Percentiles rank a stretch among this genome's conserved stretches.
These are phyloP conservation scores for Candida wancherniae DNA, from an alignment of 805 yeast genomes.

Conservation along the genomic window DNA sequence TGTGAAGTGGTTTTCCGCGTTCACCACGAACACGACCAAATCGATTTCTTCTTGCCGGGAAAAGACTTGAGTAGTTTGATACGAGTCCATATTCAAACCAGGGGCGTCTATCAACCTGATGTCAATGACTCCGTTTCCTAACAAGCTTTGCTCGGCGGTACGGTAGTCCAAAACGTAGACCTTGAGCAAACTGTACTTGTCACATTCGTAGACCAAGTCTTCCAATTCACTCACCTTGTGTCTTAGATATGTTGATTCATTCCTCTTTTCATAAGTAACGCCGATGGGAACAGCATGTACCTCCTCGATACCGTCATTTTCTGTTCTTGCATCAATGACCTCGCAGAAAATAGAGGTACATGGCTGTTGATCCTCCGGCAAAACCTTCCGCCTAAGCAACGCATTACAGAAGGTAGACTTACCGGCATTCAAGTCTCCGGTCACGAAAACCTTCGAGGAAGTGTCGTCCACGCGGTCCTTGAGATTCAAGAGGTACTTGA, in stretches of 20 bases:
- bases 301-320: constrained; percentile 73
- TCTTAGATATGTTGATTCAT: constrained; percentile 62
- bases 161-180: constrained; percentile 80
- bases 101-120: constrained; percentile 95
- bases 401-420: constrained; percentile 96
- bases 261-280: constrained; percentile 43
- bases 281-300: constrained; percentile 84
- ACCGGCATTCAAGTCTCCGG: constrained; percentile 96
- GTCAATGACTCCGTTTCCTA: constrained; percentile 88
- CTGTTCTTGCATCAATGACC: constrained; percentile 70
- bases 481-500: constrained; percentile 64
- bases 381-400: constrained; percentile 62
- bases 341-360: constrained; percentile 96
- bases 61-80: constrained; percentile 91
- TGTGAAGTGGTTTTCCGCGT: constrained; percentile 94
- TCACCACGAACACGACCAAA: constrained; percentile 90
- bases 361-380: constrained; percentile 98
- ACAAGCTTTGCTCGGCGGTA: constrained; percentile 58
- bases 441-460: constrained; percentile 87
- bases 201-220: constrained; percentile 68
- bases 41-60: constrained; percentile 97
- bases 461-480: constrained; percentile 86
- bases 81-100: constrained; percentile 88
- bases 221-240: constrained; percentile 54
- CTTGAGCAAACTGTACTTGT: constrained; percentile 65